Base-by-base conservation (phyloP, 768 basidiomycete genomes). In the Amanita inopinata region DNA sequence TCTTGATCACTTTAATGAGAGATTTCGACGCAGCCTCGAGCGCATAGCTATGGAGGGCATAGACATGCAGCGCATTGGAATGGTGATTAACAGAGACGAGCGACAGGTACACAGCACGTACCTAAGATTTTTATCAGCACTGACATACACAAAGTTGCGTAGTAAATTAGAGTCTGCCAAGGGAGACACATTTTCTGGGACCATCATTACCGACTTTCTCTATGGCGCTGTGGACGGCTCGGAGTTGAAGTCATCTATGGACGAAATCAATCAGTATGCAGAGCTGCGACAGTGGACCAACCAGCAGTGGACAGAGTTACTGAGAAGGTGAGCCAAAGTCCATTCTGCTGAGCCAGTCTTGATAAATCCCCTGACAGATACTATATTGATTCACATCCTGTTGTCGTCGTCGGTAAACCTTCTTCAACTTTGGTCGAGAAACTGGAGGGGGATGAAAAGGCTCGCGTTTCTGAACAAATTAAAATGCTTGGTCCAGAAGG, bases 61-160 rank as follows among this genome's bases (percentile, higher is more conserved):
- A 37, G 89, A 98, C 59, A 91, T 97, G 83, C 70, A 79, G 22
- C 69, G 94, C 7, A 96, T 99, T 83, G 59, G 62, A 11, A 82
- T 87, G 76, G 70, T 96, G 12, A 77, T 99, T 34, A 76, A 80
- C 49, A 70, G 91, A 38, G 90, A 96, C 52, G 84, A 89, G 61
- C 80, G 92, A 43, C 90, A 92, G 70, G 81, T 85, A 47, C 39
- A 59, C 51, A 3, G n/a, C 35, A 24, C 28, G n/a, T n/a, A n/a
- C n/a, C n/a, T n/a, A n/a, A n/a, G n/a, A n/a, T 27, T 25, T 35
- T 15, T 28, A 4, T 38, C 37, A 38, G 52, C 43, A 46, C 46
- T 8, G 28, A n/a, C 19, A 5, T 19, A 44, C 25, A 31, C 12
- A n/a, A 48, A 91, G 86, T 65, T 93, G 17, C 83, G 83, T 45